Percentiles rank a stretch among this genome's conserved stretches.
phyloP scores from a whole-genome alignment of 1,139 yeast species.

The Hemisphaericaspora xylanilytica region DNA sequence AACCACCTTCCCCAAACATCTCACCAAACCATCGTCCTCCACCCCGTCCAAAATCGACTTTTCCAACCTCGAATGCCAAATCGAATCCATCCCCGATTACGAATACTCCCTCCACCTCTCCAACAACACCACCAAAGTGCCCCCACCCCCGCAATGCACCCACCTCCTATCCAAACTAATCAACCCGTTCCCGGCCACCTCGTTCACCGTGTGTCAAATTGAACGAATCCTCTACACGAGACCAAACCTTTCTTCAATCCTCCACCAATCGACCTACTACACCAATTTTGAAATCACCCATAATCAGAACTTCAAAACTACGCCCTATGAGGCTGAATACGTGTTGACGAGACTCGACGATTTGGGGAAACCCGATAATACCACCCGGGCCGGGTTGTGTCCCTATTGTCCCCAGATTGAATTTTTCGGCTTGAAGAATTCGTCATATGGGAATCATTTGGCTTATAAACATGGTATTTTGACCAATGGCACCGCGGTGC shows the following conservation, averaged over 20 bases:
- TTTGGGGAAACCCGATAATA: constrained; percentile 14
- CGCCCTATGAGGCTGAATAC: constrained; percentile 15
- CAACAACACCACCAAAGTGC: constrained; percentile 7
- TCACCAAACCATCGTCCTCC: neutral
- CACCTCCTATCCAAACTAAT: constrained; percentile 11
- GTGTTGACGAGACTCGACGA: constrained; percentile 13
- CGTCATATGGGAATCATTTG: constrained; percentile 33
- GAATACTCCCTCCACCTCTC: constrained; percentile 10
- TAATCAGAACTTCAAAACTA: constrained; percentile 14
- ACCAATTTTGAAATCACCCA: constrained; percentile 9
- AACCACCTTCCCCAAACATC: neutral
- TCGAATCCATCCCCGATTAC: constrained; percentile 11
- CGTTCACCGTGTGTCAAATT: constrained; percentile 9
- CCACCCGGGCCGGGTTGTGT: constrained; percentile 28
- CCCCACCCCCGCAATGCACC: constrained; percentile 10
- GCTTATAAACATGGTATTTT: constrained; percentile 36
- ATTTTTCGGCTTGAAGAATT: constrained; percentile 33
- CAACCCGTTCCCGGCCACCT: constrained; percentile 8
- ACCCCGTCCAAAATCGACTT: constrained; percentile 10
- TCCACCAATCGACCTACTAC: constrained; percentile 1
- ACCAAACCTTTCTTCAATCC: constrained; percentile 7
- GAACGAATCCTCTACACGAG: constrained; percentile 12
- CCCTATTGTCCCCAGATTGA: constrained; percentile 30
- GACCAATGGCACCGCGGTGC: constrained; percentile 28
- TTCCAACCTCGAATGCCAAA: constrained; percentile 5